Evolutionary conservation across 129 eudicot genomes (phyloP), one percentile per base, ranked within the genome.

Genomic region (Solidago caesia): DNA sequence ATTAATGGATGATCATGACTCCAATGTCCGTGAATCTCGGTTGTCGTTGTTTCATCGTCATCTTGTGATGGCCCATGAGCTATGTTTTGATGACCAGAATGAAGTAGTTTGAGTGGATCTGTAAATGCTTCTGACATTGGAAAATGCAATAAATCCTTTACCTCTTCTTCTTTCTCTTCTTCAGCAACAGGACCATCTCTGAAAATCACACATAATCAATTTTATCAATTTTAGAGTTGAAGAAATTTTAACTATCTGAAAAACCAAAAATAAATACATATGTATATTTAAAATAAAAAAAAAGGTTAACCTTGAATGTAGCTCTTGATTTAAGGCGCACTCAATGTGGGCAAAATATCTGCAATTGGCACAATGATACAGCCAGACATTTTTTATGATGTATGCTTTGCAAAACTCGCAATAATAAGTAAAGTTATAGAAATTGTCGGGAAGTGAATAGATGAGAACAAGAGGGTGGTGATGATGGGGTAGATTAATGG

Each of bases 1-100:
- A 44, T 21, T 59, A 72, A 72, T 11, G 45, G 57, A 72, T 59
- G 68, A 13, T 26, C 2, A 44, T 72, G 76, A 72, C 76, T 72
- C 43, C 76, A 58, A 59, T 72, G 76, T 13, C 39, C 1, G 39
- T 14, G 58, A 25, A 72, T 58, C 42, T 8, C 42, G 8, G 11
- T 21, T 44, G 6, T 53, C 25, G 9, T 12, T 59, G 12, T 6
- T 6, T 6, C 74, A 7, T 59, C 68, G 44, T 53, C 21, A 2
- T 53, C 8, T 33, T 33, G 39, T 33, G 39, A 33, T 33, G 39
- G 39, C 39, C 3, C 5, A 14, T 12, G 16, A 26, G 21, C 21
- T 21, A 11, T n/a, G 7, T 42, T 44, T 26, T 33, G 52, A 47
- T 47, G 53, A 12, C 11, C 53, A 21, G 10, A 72, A 57, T 59